Evolutionary conservation across 2,329 filamentous ascomycete species (phyloP).

Genomic region (Microdochium nivale): DNA sequence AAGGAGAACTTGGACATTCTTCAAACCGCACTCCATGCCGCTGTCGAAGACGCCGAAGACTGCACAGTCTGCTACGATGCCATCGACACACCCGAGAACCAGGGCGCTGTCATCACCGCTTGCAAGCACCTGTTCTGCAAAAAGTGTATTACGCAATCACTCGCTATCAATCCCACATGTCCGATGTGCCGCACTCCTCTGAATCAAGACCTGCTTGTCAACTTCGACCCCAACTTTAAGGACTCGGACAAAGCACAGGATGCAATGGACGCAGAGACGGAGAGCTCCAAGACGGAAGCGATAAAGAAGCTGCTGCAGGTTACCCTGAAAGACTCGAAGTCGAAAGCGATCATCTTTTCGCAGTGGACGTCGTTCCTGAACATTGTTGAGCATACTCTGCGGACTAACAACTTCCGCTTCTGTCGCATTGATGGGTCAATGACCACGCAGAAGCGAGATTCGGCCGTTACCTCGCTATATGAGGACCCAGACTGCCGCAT

Average conservation of each 20-base stretch:
- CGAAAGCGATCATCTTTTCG: conserved; percentile 66
- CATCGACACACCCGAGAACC: conserved; percentile 32
- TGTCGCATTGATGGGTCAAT: conserved; percentile 76
- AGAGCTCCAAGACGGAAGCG: conserved; percentile 77
- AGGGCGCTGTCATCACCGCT: conserved; percentile 68
- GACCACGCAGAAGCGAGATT: conserved; percentile 61
- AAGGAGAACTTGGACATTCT: conserved; percentile 64
- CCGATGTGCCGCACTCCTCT: conserved; percentile 74
- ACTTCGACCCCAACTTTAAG: conserved; percentile 38
- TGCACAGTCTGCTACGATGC: conserved; percentile 75
- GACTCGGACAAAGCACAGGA: neutral
- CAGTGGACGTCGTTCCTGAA: conserved; percentile 72
- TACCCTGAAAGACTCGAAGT: conserved; percentile 51
- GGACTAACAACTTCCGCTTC: conserved; percentile 50
- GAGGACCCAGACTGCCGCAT: conserved; percentile 60
- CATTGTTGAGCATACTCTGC: conserved; percentile 61
- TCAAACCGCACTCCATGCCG: conserved; percentile 66
- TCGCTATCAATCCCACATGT: conserved; percentile 70
- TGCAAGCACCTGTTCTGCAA: conserved; percentile 77
- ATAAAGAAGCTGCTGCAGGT: conserved; percentile 68
- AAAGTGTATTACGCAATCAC: conserved; percentile 64
- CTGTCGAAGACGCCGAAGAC: conserved; percentile 73
- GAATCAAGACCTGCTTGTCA: conserved; percentile 47
- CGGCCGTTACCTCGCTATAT: conserved; percentile 59
- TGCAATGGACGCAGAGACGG: conserved; percentile 31